These are phyloP conservation scores for Globisporangium echinulatum DNA, from an alignment of 352 stramenopile species.

Conservation along the genomic window DNA sequence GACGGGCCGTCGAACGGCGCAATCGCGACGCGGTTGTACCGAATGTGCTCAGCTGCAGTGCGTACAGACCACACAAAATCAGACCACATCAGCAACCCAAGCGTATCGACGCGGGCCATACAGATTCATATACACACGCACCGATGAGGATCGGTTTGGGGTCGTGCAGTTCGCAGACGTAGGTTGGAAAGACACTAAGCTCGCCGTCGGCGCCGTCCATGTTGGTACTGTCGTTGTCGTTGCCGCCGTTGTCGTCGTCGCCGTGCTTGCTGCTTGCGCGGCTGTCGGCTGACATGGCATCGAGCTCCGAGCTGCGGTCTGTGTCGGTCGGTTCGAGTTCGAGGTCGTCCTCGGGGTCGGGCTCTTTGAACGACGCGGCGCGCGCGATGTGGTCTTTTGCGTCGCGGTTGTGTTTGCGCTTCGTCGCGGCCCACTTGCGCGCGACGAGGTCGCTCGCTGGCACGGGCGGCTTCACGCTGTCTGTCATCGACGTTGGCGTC, in stretches of 20 bases:
- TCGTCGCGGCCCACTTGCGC: constrained; percentile 36
- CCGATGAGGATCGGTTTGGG: constrained; percentile 64
- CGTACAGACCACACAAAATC: no score
- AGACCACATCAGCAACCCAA: not conserved
- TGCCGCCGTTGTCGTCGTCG: constrained; percentile 10
- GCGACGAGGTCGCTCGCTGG: constrained; percentile 29
- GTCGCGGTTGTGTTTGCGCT: constrained; percentile 17
- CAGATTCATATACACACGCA: constrained; percentile 12
- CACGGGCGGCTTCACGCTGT: constrained; percentile 12
- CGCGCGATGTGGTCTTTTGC: constrained; percentile 11
- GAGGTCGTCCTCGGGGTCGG: constrained; percentile 23
- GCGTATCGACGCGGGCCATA: not conserved
- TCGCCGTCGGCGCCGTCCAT: constrained; percentile 11
- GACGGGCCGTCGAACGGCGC: constrained; percentile 24
- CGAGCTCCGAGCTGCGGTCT: constrained; percentile 26
- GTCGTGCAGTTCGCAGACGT: constrained; percentile 72
- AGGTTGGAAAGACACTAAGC: constrained; percentile 44
- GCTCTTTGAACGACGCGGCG: constrained; percentile 29
- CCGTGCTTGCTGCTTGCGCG: not conserved
- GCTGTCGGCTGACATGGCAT: constrained; percentile 2
- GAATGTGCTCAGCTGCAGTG: constrained; percentile 50
- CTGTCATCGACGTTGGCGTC: constrained; percentile 31
- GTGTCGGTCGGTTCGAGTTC: constrained; percentile 21
- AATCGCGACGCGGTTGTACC: constrained; percentile 54
- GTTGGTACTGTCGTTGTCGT: constrained; percentile 13